Percentiles rank a stretch among this genome's conserved stretches.
phyloP scores from a whole-genome alignment of 306 rosid genomes.

The Vigna trinervia region DNA sequence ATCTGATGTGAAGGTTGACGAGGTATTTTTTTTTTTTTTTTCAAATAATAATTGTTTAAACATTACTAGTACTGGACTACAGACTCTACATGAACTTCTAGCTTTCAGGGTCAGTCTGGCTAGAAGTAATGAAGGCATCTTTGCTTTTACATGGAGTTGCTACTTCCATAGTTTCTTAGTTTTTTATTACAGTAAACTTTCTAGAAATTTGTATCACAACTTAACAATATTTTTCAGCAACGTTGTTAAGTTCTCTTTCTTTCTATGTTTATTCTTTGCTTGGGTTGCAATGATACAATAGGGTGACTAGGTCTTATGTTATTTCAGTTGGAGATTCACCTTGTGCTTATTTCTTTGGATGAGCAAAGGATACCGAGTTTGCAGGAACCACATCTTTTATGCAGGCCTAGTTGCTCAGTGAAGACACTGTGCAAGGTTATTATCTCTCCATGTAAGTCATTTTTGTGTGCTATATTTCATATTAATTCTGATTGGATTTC shows the following conservation, averaged over 20 bases:
- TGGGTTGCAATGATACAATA: background rate
- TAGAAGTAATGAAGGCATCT: no score
- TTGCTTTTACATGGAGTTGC: no score
- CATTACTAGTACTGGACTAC: no score
- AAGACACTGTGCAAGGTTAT: conserved; percentile 64
- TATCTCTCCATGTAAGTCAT: conserved; percentile 24
- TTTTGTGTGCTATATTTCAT: conserved; percentile 7
- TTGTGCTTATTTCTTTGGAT: conserved; percentile 69
- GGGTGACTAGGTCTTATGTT: conserved; percentile 16
- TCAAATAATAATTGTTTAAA: no score
- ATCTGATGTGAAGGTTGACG: conserved; percentile 38
- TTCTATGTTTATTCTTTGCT: conserved; percentile 23
- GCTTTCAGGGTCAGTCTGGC: no score
- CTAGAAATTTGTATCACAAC: no score
- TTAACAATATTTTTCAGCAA: background rate
- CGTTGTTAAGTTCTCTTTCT: conserved; percentile 6
- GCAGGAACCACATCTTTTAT: conserved; percentile 62
- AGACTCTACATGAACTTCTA: no score
- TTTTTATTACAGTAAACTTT: no score
- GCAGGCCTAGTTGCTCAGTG: conserved; percentile 64
- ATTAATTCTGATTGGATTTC: conserved; percentile 4
- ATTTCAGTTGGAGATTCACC: conserved; percentile 58
- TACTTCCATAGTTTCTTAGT: no score
- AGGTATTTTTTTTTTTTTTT: conserved; percentile 55
- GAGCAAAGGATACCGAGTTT: conserved; percentile 63